Evolutionary conservation across 164 flowering plant genomes (phyloP).

Genomic region (Dillenia turbinata): DNA sequence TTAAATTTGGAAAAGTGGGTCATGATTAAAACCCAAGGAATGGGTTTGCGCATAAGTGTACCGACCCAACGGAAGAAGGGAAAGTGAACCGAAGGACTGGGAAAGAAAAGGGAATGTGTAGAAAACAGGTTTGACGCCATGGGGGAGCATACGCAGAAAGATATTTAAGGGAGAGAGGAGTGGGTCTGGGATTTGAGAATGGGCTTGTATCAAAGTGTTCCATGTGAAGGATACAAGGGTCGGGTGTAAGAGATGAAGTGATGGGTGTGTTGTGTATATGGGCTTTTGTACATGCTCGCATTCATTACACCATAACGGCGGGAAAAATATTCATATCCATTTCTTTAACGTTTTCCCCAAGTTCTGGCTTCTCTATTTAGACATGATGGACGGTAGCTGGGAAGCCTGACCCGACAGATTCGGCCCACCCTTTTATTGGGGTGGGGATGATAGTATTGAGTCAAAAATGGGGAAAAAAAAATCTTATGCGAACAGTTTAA

Average conservation of each 20-base stretch:
- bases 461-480: slow-evolving; percentile 11
- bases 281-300: slow-evolving; percentile 18
- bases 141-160: slow-evolving; percentile 29
- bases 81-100: slow-evolving; percentile 20
- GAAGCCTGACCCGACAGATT: slow-evolving; percentile 13
- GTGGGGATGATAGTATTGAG: slow-evolving; percentile 20
- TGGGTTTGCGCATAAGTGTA: slow-evolving; percentile 19
- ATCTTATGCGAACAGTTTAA: no score
- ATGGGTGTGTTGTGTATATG: slow-evolving; percentile 23
- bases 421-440: not conserved
- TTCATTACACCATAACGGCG: not conserved
- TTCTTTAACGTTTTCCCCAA: no score
- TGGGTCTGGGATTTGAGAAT: slow-evolving; percentile 2
- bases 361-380: not conserved
- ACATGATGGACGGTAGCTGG: slow-evolving; percentile 3
- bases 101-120: slow-evolving; percentile 35
- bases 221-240: slow-evolving; percentile 26
- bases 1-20: slow-evolving; percentile 23
- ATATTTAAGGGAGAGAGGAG: slow-evolving; percentile 14
- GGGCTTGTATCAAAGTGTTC: slow-evolving; percentile 31
- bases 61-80: slow-evolving; percentile 16
- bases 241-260: slow-evolving; percentile 21
- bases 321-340: not conserved
- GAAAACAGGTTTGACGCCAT: slow-evolving; percentile 25
- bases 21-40: slow-evolving; percentile 13